Conservation (phyloP, 2,329 filamentous ascomycete genomes). For the Xylariaceae sp. region DNA sequence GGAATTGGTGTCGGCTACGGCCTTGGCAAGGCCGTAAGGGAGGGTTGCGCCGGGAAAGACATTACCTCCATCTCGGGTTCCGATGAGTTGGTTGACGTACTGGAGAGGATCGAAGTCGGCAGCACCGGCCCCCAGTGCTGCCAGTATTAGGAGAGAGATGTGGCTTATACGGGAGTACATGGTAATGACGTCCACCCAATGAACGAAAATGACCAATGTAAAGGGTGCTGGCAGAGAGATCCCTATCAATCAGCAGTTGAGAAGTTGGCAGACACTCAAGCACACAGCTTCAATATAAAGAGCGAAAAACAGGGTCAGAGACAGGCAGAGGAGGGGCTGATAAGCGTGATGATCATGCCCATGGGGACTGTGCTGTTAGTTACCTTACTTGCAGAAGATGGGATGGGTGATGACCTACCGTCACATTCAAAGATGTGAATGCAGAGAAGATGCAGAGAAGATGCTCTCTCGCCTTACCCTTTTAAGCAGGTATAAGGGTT, state of each 20-base stretch:
- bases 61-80: constrained; percentile 43
- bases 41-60: constrained; percentile 40
- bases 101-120: constrained; percentile 33
- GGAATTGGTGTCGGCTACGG: constrained; percentile 50
- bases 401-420: too few relatives aligned
- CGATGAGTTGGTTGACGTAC: constrained; percentile 50
- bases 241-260: neutral
- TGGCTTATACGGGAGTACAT: constrained; percentile 21
- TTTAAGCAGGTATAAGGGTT: neutral
- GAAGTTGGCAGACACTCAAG: neutral
- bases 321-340: neutral
- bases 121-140: constrained; percentile 17
- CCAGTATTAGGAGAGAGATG: constrained; percentile 14
- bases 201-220: neutral
- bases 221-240: neutral
- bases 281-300: constrained; percentile 12
- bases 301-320: constrained; percentile 2
- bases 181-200: constrained; percentile 8
- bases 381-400: constrained; percentile 7
- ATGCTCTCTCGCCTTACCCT: neutral
- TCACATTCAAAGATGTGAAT: constrained; percentile 1
- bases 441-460: neutral
- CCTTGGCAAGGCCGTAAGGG: constrained; percentile 46
- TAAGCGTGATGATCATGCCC: neutral
- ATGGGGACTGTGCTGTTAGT: constrained; percentile 2